These are phyloP conservation scores for Rhipidocladum racemiflorum DNA, from an alignment of 176 grass and related monocot species.

Conservation along the genomic window DNA sequence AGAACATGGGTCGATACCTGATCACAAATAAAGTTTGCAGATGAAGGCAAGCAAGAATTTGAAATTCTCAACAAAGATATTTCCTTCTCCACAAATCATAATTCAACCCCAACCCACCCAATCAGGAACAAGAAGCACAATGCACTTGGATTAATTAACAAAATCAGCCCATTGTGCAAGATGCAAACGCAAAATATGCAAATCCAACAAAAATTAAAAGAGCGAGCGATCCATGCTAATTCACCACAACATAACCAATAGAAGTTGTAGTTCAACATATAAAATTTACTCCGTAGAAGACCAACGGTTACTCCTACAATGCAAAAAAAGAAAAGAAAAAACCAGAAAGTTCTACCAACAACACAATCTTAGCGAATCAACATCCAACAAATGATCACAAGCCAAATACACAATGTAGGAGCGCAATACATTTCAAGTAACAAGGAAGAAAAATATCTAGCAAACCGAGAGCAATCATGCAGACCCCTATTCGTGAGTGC, in stretches of 20 bases:
- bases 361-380: neutral
- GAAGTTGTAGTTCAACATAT: neutral
- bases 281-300: neutral
- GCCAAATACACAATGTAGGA: neutral
- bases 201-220: neutral
- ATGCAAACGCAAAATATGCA: neutral
- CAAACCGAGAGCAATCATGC: neutral
- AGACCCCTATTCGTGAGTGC: neutral
- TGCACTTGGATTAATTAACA: neutral
- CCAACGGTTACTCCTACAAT: neutral
- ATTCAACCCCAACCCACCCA: neutral
- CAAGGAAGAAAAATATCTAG: neutral
- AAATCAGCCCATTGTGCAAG: neutral
- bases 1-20: neutral
- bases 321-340: neutral
- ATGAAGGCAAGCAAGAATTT: neutral
- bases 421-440: neutral
- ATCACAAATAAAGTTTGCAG: neutral
- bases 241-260: neutral
- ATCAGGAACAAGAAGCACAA: neutral
- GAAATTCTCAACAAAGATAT: neutral
- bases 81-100: neutral
- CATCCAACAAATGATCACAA: neutral
- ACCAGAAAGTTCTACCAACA: neutral
- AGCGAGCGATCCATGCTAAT: neutral